phyloP scores from a whole-genome alignment of 768 basidiomycete species.

The Boletus sensibilis region DNA sequence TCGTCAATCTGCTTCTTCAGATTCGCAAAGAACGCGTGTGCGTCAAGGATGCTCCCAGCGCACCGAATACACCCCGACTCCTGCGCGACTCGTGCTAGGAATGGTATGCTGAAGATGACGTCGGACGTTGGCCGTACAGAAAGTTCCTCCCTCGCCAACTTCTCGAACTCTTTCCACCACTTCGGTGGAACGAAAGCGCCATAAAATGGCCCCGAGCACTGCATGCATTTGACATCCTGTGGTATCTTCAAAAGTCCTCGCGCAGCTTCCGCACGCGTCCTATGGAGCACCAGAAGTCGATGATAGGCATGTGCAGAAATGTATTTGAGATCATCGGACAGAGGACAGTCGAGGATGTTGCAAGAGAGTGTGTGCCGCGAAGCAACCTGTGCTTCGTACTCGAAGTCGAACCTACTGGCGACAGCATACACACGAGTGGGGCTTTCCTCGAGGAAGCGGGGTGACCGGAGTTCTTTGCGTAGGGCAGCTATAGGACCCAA shows the following conservation, averaged over 20 bases:
- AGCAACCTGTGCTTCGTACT: conserved; percentile 60
- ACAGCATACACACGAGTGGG: conserved; percentile 70
- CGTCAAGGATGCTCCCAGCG: conserved; percentile 62
- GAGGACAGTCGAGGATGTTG: conserved; percentile 54
- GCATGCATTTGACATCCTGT: conserved; percentile 59
- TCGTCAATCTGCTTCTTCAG: conserved; percentile 60
- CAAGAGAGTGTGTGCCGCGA: conserved; percentile 55
- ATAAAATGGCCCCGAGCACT: conserved; percentile 56
- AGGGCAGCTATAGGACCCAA: conserved; percentile 43
- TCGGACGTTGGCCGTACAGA: conserved; percentile 53
- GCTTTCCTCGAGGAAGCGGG: conserved; percentile 44
- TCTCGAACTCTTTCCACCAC: conserved; percentile 70
- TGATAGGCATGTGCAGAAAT: conserved; percentile 71
- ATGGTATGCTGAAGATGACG: conserved; percentile 59
- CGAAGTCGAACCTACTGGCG: conserved; percentile 62
- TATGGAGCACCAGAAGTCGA: conserved; percentile 60
- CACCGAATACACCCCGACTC: conserved; percentile 60
- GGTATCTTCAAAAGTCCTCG: conserved; percentile 45
- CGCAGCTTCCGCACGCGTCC: conserved; percentile 49
- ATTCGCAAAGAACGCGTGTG: conserved; percentile 51
- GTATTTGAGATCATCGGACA: conserved; percentile 60
- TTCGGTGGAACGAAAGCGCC: conserved; percentile 51
- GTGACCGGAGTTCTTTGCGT: conserved; percentile 51
- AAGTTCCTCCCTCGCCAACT: conserved; percentile 57
- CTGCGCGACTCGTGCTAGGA: conserved; percentile 51